Base-by-base conservation (phyloP, 2,329 filamentous ascomycete species). In the Diaporthe australafricana region DNA sequence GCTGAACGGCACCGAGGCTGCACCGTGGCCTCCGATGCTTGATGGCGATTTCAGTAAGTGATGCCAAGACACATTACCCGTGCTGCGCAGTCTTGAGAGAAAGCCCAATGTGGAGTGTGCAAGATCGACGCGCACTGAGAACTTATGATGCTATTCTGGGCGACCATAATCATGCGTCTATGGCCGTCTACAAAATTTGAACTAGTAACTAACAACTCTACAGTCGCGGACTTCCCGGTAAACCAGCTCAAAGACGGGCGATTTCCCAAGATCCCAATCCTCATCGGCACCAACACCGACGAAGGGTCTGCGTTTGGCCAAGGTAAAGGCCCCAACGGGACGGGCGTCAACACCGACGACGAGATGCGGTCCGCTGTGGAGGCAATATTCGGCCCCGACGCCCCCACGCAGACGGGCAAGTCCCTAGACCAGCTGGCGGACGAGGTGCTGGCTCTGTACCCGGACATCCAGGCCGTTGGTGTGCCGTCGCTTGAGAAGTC, bases 41-140 rank as follows among this genome's bases (percentile, higher is more conserved):
- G 74, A 75, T 42, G 68, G 70, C n/a, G 74, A 75, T 65, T 67
- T 75, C n/a, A 60, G 60, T 63, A 25, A 48, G 60, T 38, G 16
- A 14, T 38, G 8, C 12, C 12, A n/a, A n/a, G 17, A n/a, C 16
- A 11, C 20, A 8, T 55, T 22, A 4, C 30, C 12, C 30, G 35
- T 20, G 5, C 9, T 4, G 8, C 25, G 7, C 4, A 20, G 17
- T 5, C 12, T 32, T 14, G 17, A 35, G 27, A n/a, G 5, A 5
- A 1, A 30, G 2, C 16, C 5, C 17, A 3, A 1, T 12, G 16
- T 53, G 27, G 9, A 14, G 14, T 30, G 50, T 30, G 5, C 2
- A 30, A 32, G 16, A n/a, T 25, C 50, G 32, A 17, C 50, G 25
- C 45, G n/a, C 7, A 6, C 45, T 48, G 11, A n/a, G 8, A 11